Base-by-base conservation (phyloP, 768 basidiomycete species). In the Dioszegia crocea region DNA sequence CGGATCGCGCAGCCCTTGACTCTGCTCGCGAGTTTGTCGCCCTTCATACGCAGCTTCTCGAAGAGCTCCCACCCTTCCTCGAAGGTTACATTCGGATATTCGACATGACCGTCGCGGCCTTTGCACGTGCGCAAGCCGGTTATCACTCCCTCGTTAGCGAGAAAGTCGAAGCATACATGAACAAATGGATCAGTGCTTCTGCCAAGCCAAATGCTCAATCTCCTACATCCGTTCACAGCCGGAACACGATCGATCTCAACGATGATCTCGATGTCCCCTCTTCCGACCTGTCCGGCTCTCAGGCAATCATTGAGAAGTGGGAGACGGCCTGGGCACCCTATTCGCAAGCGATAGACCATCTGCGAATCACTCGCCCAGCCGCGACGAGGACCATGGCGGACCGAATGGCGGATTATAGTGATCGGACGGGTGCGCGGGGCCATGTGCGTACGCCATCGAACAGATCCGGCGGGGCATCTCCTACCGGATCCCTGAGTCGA, bases 1-100 rank as follows among this genome's bases (percentile, higher is more conserved):
- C 73, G 33, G 77, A 78, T 26, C 61, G 57, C 30, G 59, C 51
- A 10, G 23, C 70, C 21, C 41, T 71, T n/a, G 64, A 65, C 39
- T 67, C 65, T 26, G 77, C 76, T 2, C 48, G 67, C 10, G 74
- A 77, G 27, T 77, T 73, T 46, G 67, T 68, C 50, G 71, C 76
- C 17, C 60, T 78, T 0, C 77, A 78, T 57, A 67, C 67, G 10
- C 77, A 78, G 55, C 64, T 78, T 17, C 57, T 76, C 2, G 76
- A 74, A 31, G 77, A 78, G 49, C 61, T 78, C 0, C 77, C 77
- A 4, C 48, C 62, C 0, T 74, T 76, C 43, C 31, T 77, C 21
- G 71, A 74, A 31, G 77, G 77, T 0, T 70, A 70, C 46, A 59
- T 60, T n/a, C 56, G 67, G 40, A 71, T 76, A 12, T 59, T 76